These are phyloP conservation scores for Stygiomarasmius scandens DNA, from an alignment of 1,284 basidiomycete genomes.

Conservation along the genomic window DNA sequence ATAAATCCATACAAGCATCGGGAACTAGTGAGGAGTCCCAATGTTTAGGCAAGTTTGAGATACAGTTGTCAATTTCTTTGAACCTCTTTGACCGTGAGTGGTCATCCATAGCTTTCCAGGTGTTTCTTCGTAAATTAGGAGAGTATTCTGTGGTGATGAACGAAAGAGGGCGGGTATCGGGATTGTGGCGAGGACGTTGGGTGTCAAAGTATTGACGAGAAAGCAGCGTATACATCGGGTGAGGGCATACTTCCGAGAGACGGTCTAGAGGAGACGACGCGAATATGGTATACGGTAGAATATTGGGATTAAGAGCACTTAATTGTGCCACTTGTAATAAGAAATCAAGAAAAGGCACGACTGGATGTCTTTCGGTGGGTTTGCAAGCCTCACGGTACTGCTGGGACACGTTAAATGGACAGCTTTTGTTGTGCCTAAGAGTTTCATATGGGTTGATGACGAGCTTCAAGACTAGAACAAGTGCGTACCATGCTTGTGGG, in stretches of 20 bases:
- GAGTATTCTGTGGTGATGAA: neutral
- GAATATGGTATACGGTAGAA: neutral
- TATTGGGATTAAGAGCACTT: neutral
- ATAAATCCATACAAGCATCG: slow-evolving; percentile 1
- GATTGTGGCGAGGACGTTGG: too few relatives aligned
- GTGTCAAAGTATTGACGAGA: neutral
- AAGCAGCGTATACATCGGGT: neutral
- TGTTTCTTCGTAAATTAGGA: neutral
- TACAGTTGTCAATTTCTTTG: neutral
- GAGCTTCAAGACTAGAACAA: neutral
- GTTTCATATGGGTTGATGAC: neutral
- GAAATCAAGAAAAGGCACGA: slow-evolving; percentile 2
- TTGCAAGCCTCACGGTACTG: neutral
- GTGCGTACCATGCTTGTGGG: neutral
- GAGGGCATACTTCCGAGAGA: neutral
- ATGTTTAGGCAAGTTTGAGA: neutral
- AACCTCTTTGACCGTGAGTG: neutral
- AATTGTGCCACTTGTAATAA: slow-evolving; percentile 1
- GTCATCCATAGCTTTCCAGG: neutral
- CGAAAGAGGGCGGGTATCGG: neutral
- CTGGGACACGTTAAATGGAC: neutral
- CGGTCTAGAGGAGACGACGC: neutral
- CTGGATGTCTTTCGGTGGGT: neutral
- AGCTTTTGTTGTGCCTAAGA: neutral
- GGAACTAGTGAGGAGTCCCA: neutral